Base-by-base conservation (phyloP, 192 early-diverging fungal genomes). In the Physocladia obscura region DNA sequence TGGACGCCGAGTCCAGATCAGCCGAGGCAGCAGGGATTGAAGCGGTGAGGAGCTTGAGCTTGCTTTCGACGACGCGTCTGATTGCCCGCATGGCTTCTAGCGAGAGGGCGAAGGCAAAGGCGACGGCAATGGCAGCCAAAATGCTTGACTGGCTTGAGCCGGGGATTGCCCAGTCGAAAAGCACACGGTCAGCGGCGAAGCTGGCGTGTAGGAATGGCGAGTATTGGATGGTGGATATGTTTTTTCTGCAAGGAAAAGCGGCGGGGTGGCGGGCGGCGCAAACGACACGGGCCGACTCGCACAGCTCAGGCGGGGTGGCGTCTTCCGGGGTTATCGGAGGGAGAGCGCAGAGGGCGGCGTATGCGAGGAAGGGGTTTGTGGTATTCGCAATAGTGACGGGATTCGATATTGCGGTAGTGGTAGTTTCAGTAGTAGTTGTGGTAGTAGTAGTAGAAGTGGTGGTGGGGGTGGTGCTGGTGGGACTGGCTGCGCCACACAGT, bases 131-230 rank as follows among this genome's bases (percentile, higher is more conserved):
- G 2, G 40, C 60, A 6, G 31, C 38, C n/a, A 15, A 15, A 8
- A 30, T 2, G n/a, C 1, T 62, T 44, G 11, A 62, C 6, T 8
- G 8, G 29, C 21, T n/a, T n/a, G n/a, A 26, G 8, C 24, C 31
- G 11, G 49, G 40, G 11, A 29, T 37, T 24, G 57, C 69, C 56
- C 58, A 61, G 4, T 71, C 69, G 62, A 71, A 71, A 15, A 71
- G 19, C 15, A 71, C 38, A 38, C 62, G 57, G 39, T 71, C 69
- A 3, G 15, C 29, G 17, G 1, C 49, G 57, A 44, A 44, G 15
- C 38, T 17, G 31, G 57, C 31, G 35, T 71, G 69, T 31, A 71
- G 44, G 34, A 34, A 71, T 22, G 69, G 69, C 24, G 36, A 30
- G 8, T n/a, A n/a, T n/a, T n/a, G n/a, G n/a, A n/a, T n/a, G n/a